Conservation (phyloP, 257 asterid genomes). For the Petrea volubilis region DNA sequence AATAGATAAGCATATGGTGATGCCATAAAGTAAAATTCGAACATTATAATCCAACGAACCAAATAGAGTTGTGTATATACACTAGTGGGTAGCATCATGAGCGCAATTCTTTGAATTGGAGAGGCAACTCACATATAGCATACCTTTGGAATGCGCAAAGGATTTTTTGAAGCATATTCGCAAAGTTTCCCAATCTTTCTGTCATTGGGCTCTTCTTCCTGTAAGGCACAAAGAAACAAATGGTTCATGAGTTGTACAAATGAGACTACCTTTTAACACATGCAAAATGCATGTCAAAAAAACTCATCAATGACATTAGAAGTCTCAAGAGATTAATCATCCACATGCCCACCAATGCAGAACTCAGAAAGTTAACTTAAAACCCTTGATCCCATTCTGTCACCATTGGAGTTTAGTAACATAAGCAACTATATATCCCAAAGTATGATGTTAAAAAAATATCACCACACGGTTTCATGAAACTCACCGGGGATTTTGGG, state of each 20-base stretch:
- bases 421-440: neutral
- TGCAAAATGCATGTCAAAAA: too few relatives aligned
- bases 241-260: neutral
- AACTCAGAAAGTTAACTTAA: neutral
- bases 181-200: slow-evolving; percentile 90
- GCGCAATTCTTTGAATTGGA: too few relatives aligned
- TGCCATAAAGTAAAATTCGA: too few relatives aligned
- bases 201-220: slow-evolving; percentile 97
- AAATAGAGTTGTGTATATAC: too few relatives aligned
- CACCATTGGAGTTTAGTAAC: neutral
- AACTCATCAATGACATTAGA: neutral
- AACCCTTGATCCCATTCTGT: neutral
- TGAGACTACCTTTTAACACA: neutral
- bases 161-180: slow-evolving; percentile 91
- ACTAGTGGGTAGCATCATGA: too few relatives aligned
- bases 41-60: too few relatives aligned
- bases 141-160: slow-evolving; percentile 96
- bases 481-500: slow-evolving; percentile 76
- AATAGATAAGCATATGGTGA: too few relatives aligned
- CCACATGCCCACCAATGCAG: neutral
- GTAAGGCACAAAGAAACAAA: slow-evolving; percentile 20
- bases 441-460: neutral
- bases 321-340: neutral
- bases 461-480: slow-evolving; percentile 11
- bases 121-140: neutral